A percentile compares a stretch with the other conserved stretches of the same genome.
Evolutionary conservation across 2,329 filamentous ascomycete species (phyloP).

Genomic region (Exophiala alcalophila): DNA sequence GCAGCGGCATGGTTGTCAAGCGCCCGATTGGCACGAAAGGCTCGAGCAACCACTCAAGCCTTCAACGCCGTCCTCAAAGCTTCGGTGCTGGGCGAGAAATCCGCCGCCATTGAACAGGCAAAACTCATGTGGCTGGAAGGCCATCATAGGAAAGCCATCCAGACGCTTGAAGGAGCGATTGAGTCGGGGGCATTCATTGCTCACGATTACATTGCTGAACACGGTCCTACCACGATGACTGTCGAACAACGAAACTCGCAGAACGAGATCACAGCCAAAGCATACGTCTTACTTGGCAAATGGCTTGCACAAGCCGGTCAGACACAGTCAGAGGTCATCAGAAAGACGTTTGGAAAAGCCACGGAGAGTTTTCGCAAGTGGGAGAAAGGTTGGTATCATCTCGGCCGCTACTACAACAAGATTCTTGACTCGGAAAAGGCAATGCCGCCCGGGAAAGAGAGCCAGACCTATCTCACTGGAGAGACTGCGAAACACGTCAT

Average conservation of each 20-base stretch:
- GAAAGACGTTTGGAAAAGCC: conserved; percentile 78
- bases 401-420: conserved; percentile 97
- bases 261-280: conserved; percentile 58
- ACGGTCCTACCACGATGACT: conserved; percentile 37
- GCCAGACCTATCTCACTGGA: conserved; percentile 71
- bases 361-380: conserved; percentile 55
- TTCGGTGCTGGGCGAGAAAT: conserved; percentile 75
- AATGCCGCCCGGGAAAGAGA: conserved; percentile 72
- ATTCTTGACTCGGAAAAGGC: conserved; percentile 83
- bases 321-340: conserved; percentile 76
- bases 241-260: conserved; percentile 46
- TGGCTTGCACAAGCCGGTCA: conserved; percentile 97
- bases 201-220: conserved; percentile 40
- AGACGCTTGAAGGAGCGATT: conserved; percentile 83
- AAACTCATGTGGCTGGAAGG: conserved; percentile 90
- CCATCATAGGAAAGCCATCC: conserved; percentile 91
- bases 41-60: conserved; percentile 77
- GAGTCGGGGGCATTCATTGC: conserved; percentile 70
- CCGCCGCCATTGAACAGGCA: conserved; percentile 90
- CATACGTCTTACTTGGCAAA: conserved; percentile 85
- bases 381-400: conserved; percentile 97
- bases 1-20: conserved; percentile 82
- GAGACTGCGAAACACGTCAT: conserved; percentile 85
- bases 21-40: conserved; percentile 81
- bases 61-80: conserved; percentile 93